Conservation (phyloP, 768 basidiomycete species). For the Plicaturopsis crispa region DNA sequence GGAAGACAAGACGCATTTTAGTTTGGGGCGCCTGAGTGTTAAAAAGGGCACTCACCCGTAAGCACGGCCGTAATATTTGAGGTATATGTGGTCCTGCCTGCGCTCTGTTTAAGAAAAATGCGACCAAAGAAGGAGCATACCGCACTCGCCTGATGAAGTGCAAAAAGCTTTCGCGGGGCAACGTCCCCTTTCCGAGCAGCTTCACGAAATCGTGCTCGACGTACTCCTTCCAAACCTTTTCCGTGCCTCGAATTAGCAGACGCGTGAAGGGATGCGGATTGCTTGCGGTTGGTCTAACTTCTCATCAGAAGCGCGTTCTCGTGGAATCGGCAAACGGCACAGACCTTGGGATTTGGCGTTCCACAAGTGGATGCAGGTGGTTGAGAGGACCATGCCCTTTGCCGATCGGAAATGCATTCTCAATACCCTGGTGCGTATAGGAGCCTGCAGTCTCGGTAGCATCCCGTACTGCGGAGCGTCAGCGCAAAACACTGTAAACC, state of each 20-base stretch:
- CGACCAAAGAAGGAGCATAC: neutral
- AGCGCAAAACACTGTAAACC: neutral
- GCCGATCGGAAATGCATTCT: slow-evolving; percentile 60
- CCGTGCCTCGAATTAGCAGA: slow-evolving; percentile 51
- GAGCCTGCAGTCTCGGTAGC: slow-evolving; percentile 52
- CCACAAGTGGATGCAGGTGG: slow-evolving; percentile 60
- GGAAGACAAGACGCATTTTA: neutral
- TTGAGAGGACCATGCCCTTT: slow-evolving; percentile 81
- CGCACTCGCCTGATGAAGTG: slow-evolving; percentile 74
- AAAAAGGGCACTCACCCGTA: slow-evolving; percentile 42
- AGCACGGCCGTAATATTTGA: slow-evolving; percentile 81
- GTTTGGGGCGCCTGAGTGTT: neutral
- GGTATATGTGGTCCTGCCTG: slow-evolving; percentile 78
- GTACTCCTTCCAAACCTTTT: slow-evolving; percentile 59
- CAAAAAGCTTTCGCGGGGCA: slow-evolving; percentile 58
- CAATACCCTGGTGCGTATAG: slow-evolving; percentile 75
- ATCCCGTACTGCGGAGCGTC: slow-evolving; percentile 34
- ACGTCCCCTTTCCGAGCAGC: slow-evolving; percentile 64
- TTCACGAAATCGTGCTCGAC: slow-evolving; percentile 82
- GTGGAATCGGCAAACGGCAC: neutral
- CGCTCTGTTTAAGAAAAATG: neutral
- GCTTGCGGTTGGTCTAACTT: slow-evolving; percentile 41
- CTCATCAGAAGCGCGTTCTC: neutral
- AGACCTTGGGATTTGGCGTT: slow-evolving; percentile 42
- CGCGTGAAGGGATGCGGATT: slow-evolving; percentile 67